phyloP scores from a whole-genome alignment of 176 grass and related monocot genomes.

The Bolboschoenus planiculmis region DNA sequence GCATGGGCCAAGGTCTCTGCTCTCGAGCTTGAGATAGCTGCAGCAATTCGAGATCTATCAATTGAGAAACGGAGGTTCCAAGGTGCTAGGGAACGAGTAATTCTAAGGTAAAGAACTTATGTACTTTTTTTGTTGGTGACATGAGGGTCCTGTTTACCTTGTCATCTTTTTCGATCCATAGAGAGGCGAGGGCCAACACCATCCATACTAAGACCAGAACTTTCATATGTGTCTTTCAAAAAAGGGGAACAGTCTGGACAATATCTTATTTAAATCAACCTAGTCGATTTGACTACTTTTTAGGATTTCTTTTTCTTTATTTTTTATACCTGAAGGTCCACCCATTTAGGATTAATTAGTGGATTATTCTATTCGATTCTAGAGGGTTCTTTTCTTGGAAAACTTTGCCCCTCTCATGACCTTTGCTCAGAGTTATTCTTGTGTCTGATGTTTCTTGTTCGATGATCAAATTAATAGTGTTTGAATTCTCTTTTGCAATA shows the following conservation, averaged over 20 bases:
- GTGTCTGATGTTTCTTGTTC: conserved; percentile 11
- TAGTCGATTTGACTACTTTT: neutral
- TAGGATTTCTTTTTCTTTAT: neutral
- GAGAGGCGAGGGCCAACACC: neutral
- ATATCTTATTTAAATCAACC: neutral
- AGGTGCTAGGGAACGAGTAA: conserved; percentile 89
- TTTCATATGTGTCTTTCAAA: neutral
- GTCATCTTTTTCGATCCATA: neutral
- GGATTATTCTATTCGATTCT: neutral
- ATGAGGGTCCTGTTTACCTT: neutral
- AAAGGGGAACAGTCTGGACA: neutral
- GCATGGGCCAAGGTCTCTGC: conserved; percentile 92
- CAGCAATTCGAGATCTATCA: conserved; percentile 78
- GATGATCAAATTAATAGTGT: neutral
- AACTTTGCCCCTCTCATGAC: neutral
- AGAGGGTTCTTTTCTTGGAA: neutral
- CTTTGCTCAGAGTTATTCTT: neutral
- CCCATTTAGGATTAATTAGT: neutral
- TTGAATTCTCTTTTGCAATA: conserved; percentile 11
- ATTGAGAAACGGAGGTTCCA: conserved; percentile 92
- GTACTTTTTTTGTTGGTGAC: neutral
- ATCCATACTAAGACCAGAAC: neutral
- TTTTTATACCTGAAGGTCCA: neutral
- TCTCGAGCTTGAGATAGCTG: conserved; percentile 92
- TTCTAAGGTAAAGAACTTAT: conserved; percentile 67